Conservation (phyloP, 495 filamentous ascomycete species). For the Neurospora intermedia region DNA sequence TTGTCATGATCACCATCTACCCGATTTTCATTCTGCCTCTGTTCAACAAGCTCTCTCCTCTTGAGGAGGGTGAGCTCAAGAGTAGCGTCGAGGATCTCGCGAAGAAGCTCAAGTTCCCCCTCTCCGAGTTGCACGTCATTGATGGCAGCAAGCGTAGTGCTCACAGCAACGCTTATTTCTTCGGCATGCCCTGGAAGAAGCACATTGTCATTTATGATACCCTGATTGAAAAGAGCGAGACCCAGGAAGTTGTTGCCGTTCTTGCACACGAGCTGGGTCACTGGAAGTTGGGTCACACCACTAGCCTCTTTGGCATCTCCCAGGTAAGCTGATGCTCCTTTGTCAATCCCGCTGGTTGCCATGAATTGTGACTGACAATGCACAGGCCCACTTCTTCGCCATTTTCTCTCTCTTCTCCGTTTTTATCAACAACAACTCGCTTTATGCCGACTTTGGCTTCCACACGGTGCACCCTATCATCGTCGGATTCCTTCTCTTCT, state of each 20-base stretch:
- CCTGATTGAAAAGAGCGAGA: conserved; percentile 84
- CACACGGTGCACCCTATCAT: conserved; percentile 76
- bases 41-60: conserved; percentile 96
- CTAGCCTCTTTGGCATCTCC: conserved; percentile 78
- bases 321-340: conserved; percentile 48
- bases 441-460: conserved; percentile 90
- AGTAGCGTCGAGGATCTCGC: conserved; percentile 79
- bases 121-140: conserved; percentile 86
- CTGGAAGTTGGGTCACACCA: conserved; percentile 92
- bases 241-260: conserved; percentile 87
- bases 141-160: conserved; percentile 95
- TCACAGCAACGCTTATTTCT: conserved; percentile 98
- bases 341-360: background rate
- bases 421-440: conserved; percentile 88
- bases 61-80: conserved; percentile 79
- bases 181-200: conserved; percentile 97
- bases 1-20: conserved; percentile 92
- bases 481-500: conserved; percentile 94
- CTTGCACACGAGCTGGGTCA: conserved; percentile 93
- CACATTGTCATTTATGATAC: conserved; percentile 99
- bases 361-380: conserved; percentile 17
- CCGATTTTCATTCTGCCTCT: conserved; percentile 87
- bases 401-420: conserved; percentile 93
- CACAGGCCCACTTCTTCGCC: conserved; percentile 73
- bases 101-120: conserved; percentile 75